Evolutionary conservation across 2,329 filamentous ascomycete species (phyloP).

Genomic region (Setomelanomma holmii): DNA sequence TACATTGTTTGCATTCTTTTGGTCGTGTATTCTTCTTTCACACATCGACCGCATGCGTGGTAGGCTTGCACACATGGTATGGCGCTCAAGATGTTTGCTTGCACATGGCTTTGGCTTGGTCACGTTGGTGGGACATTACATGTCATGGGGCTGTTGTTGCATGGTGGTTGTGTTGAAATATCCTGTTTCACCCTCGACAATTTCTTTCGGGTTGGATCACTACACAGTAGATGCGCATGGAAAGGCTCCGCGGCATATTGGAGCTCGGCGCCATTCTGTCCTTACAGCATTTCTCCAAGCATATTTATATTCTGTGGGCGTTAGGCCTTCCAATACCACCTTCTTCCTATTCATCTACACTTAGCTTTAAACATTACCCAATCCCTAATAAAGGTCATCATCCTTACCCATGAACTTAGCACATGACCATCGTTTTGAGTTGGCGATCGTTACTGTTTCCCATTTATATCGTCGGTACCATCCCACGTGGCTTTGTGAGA

Average conservation of each 20-base stretch:
- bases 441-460: background rate
- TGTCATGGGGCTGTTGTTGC: constrained; percentile 24
- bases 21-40: constrained; percentile 9
- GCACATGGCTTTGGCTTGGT: constrained; percentile 37
- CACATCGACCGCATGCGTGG: constrained; percentile 15
- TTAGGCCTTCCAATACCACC: constrained; percentile 12
- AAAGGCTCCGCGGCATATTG: constrained; percentile 25
- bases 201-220: constrained; percentile 19
- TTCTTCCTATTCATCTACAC: constrained; percentile 7
- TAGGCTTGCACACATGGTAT: constrained; percentile 36
- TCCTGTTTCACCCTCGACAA: constrained; percentile 12
- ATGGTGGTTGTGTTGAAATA: constrained; percentile 32
- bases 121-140: constrained; percentile 29
- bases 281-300: constrained; percentile 30
- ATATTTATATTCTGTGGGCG: constrained; percentile 10
- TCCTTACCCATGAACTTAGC: background rate
- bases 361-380: background rate
- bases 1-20: constrained; percentile 13
- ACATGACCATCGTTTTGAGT: background rate
- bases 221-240: constrained; percentile 34
- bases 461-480: background rate
- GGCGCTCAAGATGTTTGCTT: constrained; percentile 34
- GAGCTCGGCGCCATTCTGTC: constrained; percentile 41
- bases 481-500: constrained; percentile 7
- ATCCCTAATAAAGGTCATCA: background rate